A percentile compares a stretch with the other conserved stretches of the same genome.
Conservation (phyloP, 1,284 basidiomycete genomes). For the Ceratorhiza oryzae-sativae region DNA sequence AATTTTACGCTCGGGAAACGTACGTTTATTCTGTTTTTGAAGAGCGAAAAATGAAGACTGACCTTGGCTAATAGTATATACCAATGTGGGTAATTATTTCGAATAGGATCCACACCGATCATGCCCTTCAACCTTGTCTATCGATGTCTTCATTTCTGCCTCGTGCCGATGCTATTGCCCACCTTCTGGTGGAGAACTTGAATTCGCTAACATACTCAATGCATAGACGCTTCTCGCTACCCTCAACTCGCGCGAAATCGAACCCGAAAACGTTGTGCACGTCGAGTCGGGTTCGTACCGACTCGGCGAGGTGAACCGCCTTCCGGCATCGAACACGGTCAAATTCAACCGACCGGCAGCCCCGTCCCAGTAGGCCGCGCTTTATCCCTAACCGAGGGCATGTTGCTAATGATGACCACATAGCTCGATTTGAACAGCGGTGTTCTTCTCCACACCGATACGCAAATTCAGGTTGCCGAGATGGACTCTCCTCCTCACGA, state of each 20-base stretch:
- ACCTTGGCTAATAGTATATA: constrained; percentile 30
- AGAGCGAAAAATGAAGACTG: neutral
- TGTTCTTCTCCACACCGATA: neutral
- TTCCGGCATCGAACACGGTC: neutral
- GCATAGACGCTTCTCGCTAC: constrained; percentile 28
- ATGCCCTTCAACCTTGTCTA: too few relatives aligned
- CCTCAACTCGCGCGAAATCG: constrained; percentile 30
- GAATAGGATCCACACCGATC: too few relatives aligned
- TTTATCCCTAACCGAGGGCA: neutral
- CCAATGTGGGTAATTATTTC: constrained; percentile 7
- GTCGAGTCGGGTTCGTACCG: constrained; percentile 29
- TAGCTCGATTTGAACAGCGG: constrained; percentile 3
- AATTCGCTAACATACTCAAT: too few relatives aligned
- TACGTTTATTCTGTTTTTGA: constrained; percentile 36
- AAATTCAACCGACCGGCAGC: neutral
- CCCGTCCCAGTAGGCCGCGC: neutral
- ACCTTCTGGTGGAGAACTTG: too few relatives aligned
- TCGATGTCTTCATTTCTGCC: too few relatives aligned
- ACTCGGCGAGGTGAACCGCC: neutral
- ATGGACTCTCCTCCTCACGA: neutral
- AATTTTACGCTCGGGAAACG: constrained; percentile 52
- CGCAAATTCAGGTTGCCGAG: neutral
- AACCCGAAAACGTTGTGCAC: constrained; percentile 27
- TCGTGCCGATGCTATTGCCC: too few relatives aligned
- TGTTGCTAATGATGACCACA: neutral